Conservation (phyloP, 805 yeast genomes). For the Wickerhamomyces hampshirensis region DNA sequence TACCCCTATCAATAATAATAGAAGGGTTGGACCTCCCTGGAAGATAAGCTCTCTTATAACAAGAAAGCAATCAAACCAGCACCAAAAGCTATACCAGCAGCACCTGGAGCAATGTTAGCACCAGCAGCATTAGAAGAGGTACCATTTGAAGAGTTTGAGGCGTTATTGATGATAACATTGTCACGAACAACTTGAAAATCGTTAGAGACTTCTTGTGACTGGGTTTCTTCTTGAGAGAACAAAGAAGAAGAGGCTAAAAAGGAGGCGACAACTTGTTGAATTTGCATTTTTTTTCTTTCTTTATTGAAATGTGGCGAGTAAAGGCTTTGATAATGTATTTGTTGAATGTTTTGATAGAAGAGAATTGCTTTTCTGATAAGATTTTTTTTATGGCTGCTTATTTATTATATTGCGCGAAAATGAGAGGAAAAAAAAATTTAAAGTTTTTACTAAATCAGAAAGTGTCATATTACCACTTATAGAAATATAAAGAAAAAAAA, state of each 20-base stretch:
- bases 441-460: background rate
- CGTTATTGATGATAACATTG: constrained; percentile 12
- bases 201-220: constrained; percentile 1
- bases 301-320: constrained; percentile 1
- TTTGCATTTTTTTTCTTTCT: constrained; percentile 24
- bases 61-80: constrained; percentile 24
- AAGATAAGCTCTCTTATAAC: constrained; percentile 14
- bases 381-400: background rate
- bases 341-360: background rate
- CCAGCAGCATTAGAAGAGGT: constrained; percentile 24
- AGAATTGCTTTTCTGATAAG: too few species aligned
- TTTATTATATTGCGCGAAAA: background rate
- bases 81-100: constrained; percentile 21
- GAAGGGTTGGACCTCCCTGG: background rate
- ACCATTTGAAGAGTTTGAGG: constrained; percentile 22
- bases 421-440: constrained; percentile 1
- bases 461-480: too few species aligned
- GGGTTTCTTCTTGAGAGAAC: constrained; percentile 7
- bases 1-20: background rate
- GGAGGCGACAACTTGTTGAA: constrained; percentile 27
- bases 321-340: background rate
- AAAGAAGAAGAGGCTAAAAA: constrained; percentile 23
- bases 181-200: constrained; percentile 16
- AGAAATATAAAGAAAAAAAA: too few species aligned
- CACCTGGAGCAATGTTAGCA: constrained; percentile 16